A percentile compares a stretch with the other conserved stretches of the same genome.
These are phyloP conservation scores for Pythium aquatile DNA, from an alignment of 352 stramenopile genomes.

Conservation along the genomic window DNA sequence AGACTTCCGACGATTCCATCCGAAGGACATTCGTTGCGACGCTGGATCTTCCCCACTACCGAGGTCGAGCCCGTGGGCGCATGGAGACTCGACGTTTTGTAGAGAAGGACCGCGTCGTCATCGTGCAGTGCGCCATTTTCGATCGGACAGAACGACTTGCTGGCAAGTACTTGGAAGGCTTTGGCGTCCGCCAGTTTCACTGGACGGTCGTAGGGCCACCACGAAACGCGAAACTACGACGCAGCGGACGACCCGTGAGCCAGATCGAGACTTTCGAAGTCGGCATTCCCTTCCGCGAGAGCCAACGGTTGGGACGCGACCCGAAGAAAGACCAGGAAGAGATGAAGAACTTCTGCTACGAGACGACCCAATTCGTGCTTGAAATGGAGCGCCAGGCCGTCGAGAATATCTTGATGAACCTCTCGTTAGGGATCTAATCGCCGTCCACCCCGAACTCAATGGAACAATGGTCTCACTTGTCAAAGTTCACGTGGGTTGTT, in stretches of 20 bases:
- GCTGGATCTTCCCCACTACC: neutral
- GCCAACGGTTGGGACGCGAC: neutral
- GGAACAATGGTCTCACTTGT: too few species aligned
- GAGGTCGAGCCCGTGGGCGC: neutral
- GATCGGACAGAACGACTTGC: neutral
- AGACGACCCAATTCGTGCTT: neutral
- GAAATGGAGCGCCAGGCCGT: conserved; percentile 1
- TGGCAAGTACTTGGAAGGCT: neutral
- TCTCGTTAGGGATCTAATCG: neutral
- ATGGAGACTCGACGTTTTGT: neutral
- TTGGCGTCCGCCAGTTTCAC: conserved; percentile 2
- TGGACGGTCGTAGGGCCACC: conserved; percentile 5
- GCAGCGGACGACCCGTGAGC: neutral
- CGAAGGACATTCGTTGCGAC: neutral
- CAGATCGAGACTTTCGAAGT: conserved; percentile 11
- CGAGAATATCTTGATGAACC: conserved; percentile 5
- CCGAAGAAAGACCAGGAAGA: neutral
- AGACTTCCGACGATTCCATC: neutral
- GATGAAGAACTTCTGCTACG: conserved; percentile 1
- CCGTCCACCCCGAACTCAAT: neutral
- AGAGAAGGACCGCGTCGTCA: neutral
- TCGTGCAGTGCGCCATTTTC: neutral
- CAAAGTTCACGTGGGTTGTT: too few species aligned
- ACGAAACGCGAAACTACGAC: conserved; percentile 2
- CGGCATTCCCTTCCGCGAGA: neutral